Conservation (phyloP, 768 basidiomycete species). For the Sporobolomyces roseus region DNA sequence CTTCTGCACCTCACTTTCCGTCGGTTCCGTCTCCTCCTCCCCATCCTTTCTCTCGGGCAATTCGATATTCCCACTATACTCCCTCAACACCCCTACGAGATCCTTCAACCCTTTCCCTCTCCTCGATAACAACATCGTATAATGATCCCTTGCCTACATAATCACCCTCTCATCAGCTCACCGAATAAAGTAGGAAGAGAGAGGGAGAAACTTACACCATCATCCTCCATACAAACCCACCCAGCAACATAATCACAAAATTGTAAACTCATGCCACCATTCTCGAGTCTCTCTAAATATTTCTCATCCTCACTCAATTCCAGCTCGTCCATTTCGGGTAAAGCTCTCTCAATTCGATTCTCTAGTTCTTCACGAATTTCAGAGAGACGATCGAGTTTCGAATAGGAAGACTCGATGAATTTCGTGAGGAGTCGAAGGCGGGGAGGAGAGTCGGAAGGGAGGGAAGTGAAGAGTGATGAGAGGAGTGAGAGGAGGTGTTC, state of each 20-base stretch:
- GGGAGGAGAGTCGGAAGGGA: constrained; percentile 74
- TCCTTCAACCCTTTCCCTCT: constrained; percentile 67
- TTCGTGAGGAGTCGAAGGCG: constrained; percentile 81
- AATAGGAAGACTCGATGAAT: constrained; percentile 87
- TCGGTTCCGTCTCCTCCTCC: constrained; percentile 54
- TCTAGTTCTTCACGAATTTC: constrained; percentile 75
- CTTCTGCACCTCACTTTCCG: constrained; percentile 58
- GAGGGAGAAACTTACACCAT: constrained; percentile 65
- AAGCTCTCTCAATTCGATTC: constrained; percentile 57
- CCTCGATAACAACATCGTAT: constrained; percentile 68
- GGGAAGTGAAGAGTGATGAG: constrained; percentile 79
- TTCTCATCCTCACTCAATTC: constrained; percentile 64
- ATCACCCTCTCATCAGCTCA: not conserved
- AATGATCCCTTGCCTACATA: constrained; percentile 71
- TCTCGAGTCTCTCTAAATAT: constrained; percentile 82
- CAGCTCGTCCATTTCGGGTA: constrained; percentile 62
- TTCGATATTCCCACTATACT: constrained; percentile 70
- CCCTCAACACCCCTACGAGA: constrained; percentile 65
- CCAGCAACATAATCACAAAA: constrained; percentile 89
- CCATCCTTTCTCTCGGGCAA: constrained; percentile 44
- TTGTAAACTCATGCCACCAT: constrained; percentile 82
- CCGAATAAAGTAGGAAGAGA: not conserved
- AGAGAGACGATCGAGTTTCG: constrained; percentile 87
- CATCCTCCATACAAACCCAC: constrained; percentile 97
- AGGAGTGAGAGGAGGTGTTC: constrained; percentile 83